phyloP scores from a whole-genome alignment of 2,329 filamentous ascomycete species.

The Fusarium goolgardi region DNA sequence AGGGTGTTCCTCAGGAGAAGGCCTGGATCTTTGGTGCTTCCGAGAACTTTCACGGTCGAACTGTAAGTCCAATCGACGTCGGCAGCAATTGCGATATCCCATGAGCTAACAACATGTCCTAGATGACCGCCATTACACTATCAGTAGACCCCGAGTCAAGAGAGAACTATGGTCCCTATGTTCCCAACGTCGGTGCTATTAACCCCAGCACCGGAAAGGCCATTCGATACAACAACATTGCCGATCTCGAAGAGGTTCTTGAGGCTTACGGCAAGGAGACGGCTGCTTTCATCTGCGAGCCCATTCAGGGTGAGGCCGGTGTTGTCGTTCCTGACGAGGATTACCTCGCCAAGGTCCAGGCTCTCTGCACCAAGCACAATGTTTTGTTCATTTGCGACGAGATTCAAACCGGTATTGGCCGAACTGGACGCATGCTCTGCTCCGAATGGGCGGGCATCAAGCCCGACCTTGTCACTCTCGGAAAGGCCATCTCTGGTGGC shows the following conservation, averaged over 20 bases:
- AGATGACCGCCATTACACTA: constrained; percentile 95
- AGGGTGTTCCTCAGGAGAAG: constrained; percentile 39
- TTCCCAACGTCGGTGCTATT: constrained; percentile 84
- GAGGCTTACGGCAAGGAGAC: constrained; percentile 38
- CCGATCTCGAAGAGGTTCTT: constrained; percentile 39
- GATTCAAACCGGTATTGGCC: constrained; percentile 97
- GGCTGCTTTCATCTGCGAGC: constrained; percentile 40
- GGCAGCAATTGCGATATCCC: neutral
- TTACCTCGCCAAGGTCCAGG: constrained; percentile 83
- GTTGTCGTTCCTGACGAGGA: constrained; percentile 87
- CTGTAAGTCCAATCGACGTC: constrained; percentile 66
- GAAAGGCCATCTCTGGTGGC: constrained; percentile 97
- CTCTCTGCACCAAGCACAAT: constrained; percentile 93
- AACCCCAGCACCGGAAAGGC: constrained; percentile 38
- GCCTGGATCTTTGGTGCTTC: constrained; percentile 41
- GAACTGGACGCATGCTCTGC: constrained; percentile 93
- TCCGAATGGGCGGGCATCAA: constrained; percentile 95
- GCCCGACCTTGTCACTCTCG: constrained; percentile 92
- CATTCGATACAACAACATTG: constrained; percentile 40
- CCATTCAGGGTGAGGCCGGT: constrained; percentile 84
- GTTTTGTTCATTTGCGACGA: constrained; percentile 97
- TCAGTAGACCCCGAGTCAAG: constrained; percentile 95
- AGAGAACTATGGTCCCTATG: constrained; percentile 96
- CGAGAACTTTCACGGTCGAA: constrained; percentile 55
- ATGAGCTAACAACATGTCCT: constrained; percentile 4